Conservation (phyloP, 2,329 filamentous ascomycete genomes). For the Pseudogymnoascus sp. region DNA sequence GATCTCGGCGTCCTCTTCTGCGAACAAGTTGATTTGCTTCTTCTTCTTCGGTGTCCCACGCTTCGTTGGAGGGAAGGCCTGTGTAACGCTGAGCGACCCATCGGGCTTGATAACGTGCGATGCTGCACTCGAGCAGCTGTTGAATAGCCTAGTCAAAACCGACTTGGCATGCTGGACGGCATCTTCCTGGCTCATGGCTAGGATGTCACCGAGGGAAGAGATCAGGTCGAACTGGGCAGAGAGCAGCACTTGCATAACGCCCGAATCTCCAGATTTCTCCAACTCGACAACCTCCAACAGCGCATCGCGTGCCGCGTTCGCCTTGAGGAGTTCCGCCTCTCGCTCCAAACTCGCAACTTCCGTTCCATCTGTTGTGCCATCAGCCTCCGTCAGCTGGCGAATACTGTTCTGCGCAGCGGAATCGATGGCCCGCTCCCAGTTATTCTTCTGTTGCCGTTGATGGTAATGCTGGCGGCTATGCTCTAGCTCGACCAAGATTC, state of each 20-base stretch:
- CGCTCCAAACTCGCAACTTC: conserved; percentile 66
- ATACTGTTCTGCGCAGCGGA: conserved; percentile 81
- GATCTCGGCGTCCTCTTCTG: conserved; percentile 15
- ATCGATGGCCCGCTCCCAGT: conserved; percentile 83
- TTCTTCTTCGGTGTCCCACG: conserved; percentile 71
- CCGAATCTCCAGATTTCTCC: conserved; percentile 71
- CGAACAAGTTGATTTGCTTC: conserved; percentile 36
- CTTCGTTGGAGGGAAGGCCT: conserved; percentile 62
- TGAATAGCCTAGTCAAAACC: conserved; percentile 69
- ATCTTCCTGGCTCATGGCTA: conserved; percentile 73
- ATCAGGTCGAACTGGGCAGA: conserved; percentile 90
- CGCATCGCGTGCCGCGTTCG: conserved; percentile 72
- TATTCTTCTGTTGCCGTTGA: conserved; percentile 68
- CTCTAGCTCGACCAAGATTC: conserved; percentile 82
- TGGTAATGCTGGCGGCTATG: conserved; percentile 85
- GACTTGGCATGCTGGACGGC: conserved; percentile 71
- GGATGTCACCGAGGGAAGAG: conserved; percentile 70
- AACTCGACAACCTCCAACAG: conserved; percentile 71
- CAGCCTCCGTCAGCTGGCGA: conserved; percentile 66
- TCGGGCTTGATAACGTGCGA: conserved; percentile 88
- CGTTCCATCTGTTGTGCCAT: conserved; percentile 52
- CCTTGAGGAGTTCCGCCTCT: conserved; percentile 80
- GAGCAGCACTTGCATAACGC: conserved; percentile 72
- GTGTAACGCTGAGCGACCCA: conserved; percentile 49
- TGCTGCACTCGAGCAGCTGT: conserved; percentile 63